Percentiles rank a stretch among this genome's conserved stretches.
Conservation (phyloP, 768 basidiomycete genomes). For the Rhodotorula taiwanensis region DNA sequence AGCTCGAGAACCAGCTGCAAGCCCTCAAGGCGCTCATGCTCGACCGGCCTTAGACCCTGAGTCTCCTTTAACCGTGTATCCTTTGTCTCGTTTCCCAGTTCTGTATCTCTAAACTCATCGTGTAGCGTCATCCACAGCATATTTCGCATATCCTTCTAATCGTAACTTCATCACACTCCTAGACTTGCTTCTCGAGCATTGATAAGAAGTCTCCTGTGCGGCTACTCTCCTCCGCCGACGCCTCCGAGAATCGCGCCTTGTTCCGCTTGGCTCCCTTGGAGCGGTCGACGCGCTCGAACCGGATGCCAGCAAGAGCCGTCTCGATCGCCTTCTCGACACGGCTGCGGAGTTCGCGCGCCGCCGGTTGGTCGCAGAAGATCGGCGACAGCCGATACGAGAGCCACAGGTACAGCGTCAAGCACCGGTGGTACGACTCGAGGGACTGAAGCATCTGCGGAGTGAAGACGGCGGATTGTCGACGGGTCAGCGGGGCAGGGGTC, state of each 20-base stretch:
- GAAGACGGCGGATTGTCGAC: slow-evolving; percentile 1
- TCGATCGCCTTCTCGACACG: slow-evolving; percentile 64
- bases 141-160: no score
- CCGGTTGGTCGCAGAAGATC: slow-evolving; percentile 56
- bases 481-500: no score
- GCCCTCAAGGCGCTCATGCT: no score
- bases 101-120: no score
- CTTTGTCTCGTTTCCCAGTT: no score
- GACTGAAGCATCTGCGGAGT: slow-evolving; percentile 29
- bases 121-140: no score
- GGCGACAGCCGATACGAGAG: slow-evolving; percentile 63
- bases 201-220: not conserved
- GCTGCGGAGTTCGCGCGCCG: slow-evolving; percentile 54
- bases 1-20: no score
- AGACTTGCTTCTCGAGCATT: not conserved
- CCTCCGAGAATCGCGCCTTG: slow-evolving; percentile 9
- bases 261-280: slow-evolving; percentile 18
- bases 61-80: no score
- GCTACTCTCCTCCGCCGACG: not conserved
- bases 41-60: no score
- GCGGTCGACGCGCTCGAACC: slow-evolving; percentile 25
- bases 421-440: slow-evolving; percentile 71
- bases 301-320: slow-evolving; percentile 47
- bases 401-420: slow-evolving; percentile 77
- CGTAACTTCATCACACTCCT: no score